phyloP scores from a whole-genome alignment of 192 early-diverging fungal genomes.

The Podila horticola region DNA sequence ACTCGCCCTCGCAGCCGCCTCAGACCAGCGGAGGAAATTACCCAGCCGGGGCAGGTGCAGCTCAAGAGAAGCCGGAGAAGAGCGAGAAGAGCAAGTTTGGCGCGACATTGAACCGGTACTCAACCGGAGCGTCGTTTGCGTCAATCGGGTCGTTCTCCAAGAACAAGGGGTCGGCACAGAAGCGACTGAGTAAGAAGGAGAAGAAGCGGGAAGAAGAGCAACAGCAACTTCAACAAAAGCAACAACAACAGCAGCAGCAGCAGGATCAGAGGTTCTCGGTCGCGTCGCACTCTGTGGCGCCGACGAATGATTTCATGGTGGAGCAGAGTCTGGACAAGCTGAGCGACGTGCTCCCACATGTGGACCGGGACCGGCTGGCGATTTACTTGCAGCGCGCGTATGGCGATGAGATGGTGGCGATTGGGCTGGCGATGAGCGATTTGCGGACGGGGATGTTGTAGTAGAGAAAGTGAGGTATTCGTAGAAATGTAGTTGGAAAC shows the following conservation, averaged over 20 bases:
- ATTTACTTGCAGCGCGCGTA: constrained; percentile 55
- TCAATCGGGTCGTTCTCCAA: constrained; percentile 39
- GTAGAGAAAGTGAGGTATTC: neutral
- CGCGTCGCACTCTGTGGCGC: constrained; percentile 8
- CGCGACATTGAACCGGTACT: constrained; percentile 19
- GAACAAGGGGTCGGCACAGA: constrained; percentile 4
- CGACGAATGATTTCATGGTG: constrained; percentile 24
- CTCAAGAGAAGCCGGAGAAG: constrained; percentile 9
- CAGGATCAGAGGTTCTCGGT: constrained; percentile 34
- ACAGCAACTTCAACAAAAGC: constrained; percentile 7
- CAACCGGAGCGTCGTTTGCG: constrained; percentile 26
- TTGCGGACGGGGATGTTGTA: constrained; percentile 54
- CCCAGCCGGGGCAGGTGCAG: neutral
- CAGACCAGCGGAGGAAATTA: neutral
- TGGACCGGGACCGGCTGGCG: constrained; percentile 49
- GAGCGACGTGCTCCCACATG: constrained; percentile 60
- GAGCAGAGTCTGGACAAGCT: constrained; percentile 59
- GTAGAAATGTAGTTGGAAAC: no score
- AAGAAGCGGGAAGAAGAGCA: constrained; percentile 21
- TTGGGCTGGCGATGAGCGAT: constrained; percentile 54
- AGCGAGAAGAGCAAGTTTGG: neutral
- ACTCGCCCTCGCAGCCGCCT: neutral
- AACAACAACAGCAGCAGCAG: constrained; percentile 8
- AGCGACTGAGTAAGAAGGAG: constrained; percentile 34
- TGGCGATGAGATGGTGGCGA: constrained; percentile 60